A percentile compares a stretch with the other conserved stretches of the same genome.
Evolutionary conservation across 495 filamentous ascomycete species (phyloP).

Genomic region (Lasiosphaeris hirsuta): DNA sequence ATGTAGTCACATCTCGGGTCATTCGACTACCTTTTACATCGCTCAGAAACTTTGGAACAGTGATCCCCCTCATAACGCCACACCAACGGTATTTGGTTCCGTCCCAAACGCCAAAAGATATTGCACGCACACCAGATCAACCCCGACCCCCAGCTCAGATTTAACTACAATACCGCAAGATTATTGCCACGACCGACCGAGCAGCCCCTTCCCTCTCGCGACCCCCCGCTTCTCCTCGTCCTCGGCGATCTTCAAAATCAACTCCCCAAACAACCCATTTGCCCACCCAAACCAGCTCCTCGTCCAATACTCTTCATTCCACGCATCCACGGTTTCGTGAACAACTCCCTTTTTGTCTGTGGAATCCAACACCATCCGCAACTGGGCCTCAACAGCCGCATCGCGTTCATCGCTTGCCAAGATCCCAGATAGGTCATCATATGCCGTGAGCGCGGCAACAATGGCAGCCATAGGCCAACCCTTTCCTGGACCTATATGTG

Average conservation of each 20-base stretch:
- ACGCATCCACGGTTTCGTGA: conserved; percentile 59
- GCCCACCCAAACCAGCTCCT: conserved; percentile 69
- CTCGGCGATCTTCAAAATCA: conserved; percentile 46
- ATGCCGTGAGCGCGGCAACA: conserved; percentile 44
- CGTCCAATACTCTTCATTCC: conserved; percentile 51
- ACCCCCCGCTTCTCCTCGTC: conserved; percentile 27
- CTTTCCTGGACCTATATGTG: conserved; percentile 54
- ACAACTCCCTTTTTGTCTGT: conserved; percentile 56
- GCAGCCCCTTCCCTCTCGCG: conserved; percentile 17
- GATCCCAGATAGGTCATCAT: conserved; percentile 44
- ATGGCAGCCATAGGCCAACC: conserved; percentile 61
- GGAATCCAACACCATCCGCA: conserved; percentile 45
- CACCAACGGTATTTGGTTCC: too few species aligned
- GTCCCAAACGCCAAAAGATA: too few species aligned
- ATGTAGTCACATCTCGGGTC: too few species aligned
- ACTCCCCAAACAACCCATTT: conserved; percentile 65
- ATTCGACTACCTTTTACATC: too few species aligned
- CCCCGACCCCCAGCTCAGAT: too few species aligned
- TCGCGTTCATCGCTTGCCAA: conserved; percentile 32
- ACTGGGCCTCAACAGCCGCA: conserved; percentile 25
- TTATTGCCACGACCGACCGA: conserved; percentile 31
- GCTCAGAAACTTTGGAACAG: too few species aligned
- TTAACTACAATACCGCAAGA: neutral
- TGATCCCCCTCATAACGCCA: too few species aligned
- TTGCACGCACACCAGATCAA: too few species aligned